phyloP scores from a whole-genome alignment of 1,284 basidiomycete species.

The Tylopilus sp. region DNA sequence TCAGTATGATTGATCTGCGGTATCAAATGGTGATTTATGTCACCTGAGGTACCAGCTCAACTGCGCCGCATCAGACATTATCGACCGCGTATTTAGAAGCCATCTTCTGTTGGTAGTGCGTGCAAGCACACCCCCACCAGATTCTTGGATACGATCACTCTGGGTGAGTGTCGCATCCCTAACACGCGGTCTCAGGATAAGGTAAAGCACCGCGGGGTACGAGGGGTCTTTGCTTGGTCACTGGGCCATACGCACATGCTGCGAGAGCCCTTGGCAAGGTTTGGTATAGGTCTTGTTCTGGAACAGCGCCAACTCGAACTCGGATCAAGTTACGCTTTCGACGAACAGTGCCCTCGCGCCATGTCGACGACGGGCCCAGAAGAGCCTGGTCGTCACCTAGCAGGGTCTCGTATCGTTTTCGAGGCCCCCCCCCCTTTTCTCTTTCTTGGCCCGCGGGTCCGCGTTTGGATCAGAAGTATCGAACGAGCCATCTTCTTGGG shows the following conservation, averaged over 20 bases:
- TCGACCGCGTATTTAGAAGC: not conserved
- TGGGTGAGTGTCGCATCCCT: not conserved
- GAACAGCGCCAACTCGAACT: constrained; percentile 46
- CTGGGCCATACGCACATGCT: constrained; percentile 32
- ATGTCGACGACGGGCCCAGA: constrained; percentile 39
- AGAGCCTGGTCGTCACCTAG: constrained; percentile 35
- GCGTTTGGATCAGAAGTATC: not conserved
- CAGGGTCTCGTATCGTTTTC: constrained; percentile 5
- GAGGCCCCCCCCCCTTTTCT: constrained; percentile 56
- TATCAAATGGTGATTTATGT: not conserved
- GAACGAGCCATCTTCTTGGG: not conserved
- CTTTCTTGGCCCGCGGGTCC: constrained; percentile 59
- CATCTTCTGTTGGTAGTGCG: not conserved
- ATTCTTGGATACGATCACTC: not conserved
- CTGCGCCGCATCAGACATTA: not conserved
- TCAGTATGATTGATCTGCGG: not conserved
- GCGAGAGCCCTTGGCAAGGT: constrained; percentile 60
- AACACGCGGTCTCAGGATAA: constrained; percentile 56
- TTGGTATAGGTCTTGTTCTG: constrained; percentile 63
- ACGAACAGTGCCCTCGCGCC: constrained; percentile 43
- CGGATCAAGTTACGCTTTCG: constrained; percentile 40
- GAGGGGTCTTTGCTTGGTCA: constrained; percentile 21
- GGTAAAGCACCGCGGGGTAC: too few relatives aligned
- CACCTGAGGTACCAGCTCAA: not conserved
- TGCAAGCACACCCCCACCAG: not conserved